A percentile compares a stretch with the other conserved stretches of the same genome.
Conservation (phyloP, 495 filamentous ascomycete genomes). For the Aspergillus carlsbadensis region DNA sequence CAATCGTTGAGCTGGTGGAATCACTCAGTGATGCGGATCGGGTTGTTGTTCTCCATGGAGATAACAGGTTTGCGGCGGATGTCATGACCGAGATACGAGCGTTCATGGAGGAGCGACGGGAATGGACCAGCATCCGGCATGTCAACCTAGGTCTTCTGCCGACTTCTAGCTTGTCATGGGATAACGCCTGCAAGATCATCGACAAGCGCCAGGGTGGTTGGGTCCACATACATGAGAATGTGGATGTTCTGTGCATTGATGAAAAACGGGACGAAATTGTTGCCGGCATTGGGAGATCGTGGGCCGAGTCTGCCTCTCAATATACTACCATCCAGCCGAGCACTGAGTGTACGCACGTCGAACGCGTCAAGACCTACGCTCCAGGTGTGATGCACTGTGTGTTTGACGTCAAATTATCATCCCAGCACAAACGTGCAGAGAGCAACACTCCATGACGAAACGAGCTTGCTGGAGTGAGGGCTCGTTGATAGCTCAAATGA, state of each 20-base stretch:
- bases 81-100: constrained; percentile 39
- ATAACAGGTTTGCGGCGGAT: constrained; percentile 56
- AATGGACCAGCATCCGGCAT: constrained; percentile 52
- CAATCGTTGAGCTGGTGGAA: constrained; percentile 30
- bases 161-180: constrained; percentile 64
- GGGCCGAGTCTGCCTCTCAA: constrained; percentile 5
- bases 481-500: background rate
- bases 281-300: constrained; percentile 17
- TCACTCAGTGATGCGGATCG: constrained; percentile 31
- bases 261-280: constrained; percentile 39
- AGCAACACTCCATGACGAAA: background rate
- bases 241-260: constrained; percentile 62
- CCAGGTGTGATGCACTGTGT: constrained; percentile 90
- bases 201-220: constrained; percentile 55
- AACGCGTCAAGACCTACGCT: constrained; percentile 86
- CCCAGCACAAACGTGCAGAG: background rate
- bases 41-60: constrained; percentile 68
- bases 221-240: constrained; percentile 87
- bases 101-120: constrained; percentile 21
- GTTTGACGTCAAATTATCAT: constrained; percentile 65
- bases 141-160: constrained; percentile 84
- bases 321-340: background rate
- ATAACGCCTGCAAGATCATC: constrained; percentile 59
- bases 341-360: constrained; percentile 64
- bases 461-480: background rate